Evolutionary conservation across 495 filamentous ascomycete genomes (phyloP), one percentile per base, ranked within the genome.

Genomic region (Hyaloscypha hepaticicola): DNA sequence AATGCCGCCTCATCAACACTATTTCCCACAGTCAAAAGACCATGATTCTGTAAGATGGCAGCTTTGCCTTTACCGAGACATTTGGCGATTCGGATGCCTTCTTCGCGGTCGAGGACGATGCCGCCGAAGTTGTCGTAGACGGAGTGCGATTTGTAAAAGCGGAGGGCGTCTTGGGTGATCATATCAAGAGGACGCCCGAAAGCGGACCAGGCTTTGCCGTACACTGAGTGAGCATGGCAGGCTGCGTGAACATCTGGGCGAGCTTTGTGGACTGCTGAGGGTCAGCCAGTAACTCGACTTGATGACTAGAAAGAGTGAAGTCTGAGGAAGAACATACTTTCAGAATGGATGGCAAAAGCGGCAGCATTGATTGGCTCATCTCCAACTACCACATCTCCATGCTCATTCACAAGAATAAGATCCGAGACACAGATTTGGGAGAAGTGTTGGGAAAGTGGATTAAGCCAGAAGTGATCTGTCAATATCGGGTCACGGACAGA

Each of bases 1-100:
- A 87, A 88, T 1, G 85, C 87, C 0, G 87, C 87, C 66, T 87
- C 87, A 63, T 89, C 87, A 16, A 90, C 84, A 11, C 81, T 87
- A 12, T 77, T 75, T 5, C 87, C 87, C 0, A 87, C 84, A 21
- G 87, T 89, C 16, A 89, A 71, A 26, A 90, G 75, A 0, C 87
- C 87, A 72, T 90, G 87, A 65, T 90, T 90, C 74, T 88, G 85
- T 14, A 90, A 71, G 51, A 90, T 88, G 9, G 80, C 83, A 31
- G 87, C 85, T 66, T 87, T 90, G 12, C 85, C 81, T 56, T 80
- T 73, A 4, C 88, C 87, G 24, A 90, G 77, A 9, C 82, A 80
- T 58, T 78, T 73, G 0, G 84, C 82, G 66, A 91, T 89, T 51
- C 82, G 72, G 57, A 75, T 72, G 0, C 85, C 88, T 65, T 89